phyloP scores from a whole-genome alignment of 441 rosid species.

The Aleurites moluccanus region DNA sequence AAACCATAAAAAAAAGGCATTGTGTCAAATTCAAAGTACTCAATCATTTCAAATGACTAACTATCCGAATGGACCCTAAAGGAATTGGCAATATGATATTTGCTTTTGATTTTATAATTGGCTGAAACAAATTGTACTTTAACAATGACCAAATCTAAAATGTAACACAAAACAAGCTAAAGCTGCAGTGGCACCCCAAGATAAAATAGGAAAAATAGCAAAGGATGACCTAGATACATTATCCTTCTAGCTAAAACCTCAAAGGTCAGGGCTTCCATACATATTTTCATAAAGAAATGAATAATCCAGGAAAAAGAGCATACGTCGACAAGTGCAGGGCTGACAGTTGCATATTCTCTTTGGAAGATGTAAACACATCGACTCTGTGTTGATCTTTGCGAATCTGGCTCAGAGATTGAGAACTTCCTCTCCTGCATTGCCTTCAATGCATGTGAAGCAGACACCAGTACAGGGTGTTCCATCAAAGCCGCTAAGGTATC shows the following conservation, averaged over 20 bases:
- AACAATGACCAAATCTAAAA: too few relatives aligned
- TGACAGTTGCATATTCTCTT: constrained; percentile 71
- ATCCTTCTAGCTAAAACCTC: not conserved
- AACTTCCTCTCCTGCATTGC: constrained; percentile 47
- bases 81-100: not conserved
- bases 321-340: constrained; percentile 71
- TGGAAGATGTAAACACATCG: constrained; percentile 71
- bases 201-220: not conserved
- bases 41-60: too few relatives aligned
- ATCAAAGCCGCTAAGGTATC: constrained; percentile 45
- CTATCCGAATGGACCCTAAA: too few relatives aligned
- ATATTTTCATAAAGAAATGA: not conserved
- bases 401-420: constrained; percentile 25
- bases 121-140: too few relatives aligned
- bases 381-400: constrained; percentile 26
- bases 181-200: not conserved
- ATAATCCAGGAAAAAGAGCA: not conserved
- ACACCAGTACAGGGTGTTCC: constrained; percentile 51
- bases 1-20: too few relatives aligned
- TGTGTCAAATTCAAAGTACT: too few relatives aligned
- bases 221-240: not conserved
- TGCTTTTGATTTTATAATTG: not conserved
- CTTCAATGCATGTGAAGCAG: constrained; percentile 51
- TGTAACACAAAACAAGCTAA: not conserved
- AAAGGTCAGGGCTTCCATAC: not conserved